A percentile compares a stretch with the other conserved stretches of the same genome.
These are phyloP conservation scores for Capronia epimyces DNA, from an alignment of 2,329 filamentous ascomycete genomes.

Conservation along the genomic window DNA sequence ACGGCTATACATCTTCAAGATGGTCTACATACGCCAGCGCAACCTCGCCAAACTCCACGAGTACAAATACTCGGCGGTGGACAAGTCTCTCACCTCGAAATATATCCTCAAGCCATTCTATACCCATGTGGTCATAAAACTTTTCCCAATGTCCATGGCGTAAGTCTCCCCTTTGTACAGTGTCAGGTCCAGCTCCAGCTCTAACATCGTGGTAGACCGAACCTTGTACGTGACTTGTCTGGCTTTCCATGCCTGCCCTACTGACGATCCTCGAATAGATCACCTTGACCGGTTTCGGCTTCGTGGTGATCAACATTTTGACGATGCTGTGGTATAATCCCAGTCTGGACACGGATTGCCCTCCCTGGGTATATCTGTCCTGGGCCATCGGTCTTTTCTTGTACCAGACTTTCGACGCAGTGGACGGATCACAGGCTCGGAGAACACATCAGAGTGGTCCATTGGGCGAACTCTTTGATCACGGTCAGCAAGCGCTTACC, in stretches of 20 bases:
- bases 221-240: slow-evolving; percentile 41
- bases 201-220: slow-evolving; percentile 42
- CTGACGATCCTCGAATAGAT: slow-evolving; percentile 48
- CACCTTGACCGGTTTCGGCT: slow-evolving; percentile 82
- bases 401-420: slow-evolving; percentile 97
- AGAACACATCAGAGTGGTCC: slow-evolving; percentile 89
- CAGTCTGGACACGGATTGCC: slow-evolving; percentile 88
- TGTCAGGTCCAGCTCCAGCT: slow-evolving; percentile 9
- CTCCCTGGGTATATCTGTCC: slow-evolving; percentile 86
- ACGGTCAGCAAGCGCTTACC: slow-evolving; percentile 52
- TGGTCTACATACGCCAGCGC: slow-evolving; percentile 94
- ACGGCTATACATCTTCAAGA: slow-evolving; percentile 36
- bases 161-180: slow-evolving; percentile 40
- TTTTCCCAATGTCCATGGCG: slow-evolving; percentile 94
- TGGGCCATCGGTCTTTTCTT: slow-evolving; percentile 88
- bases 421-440: slow-evolving; percentile 87
- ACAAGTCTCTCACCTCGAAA: slow-evolving; percentile 81
- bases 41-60: slow-evolving; percentile 80
- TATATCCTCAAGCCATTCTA: slow-evolving; percentile 98
- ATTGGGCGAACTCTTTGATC: slow-evolving; percentile 92
- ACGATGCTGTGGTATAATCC: slow-evolving; percentile 95
- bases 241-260: neutral
- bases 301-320: slow-evolving; percentile 81
- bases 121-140: slow-evolving; percentile 85
- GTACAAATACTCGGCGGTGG: slow-evolving; percentile 93